A percentile compares a stretch with the other conserved stretches of the same genome.
phyloP scores from a whole-genome alignment of 75 land plant genomes.

The Selaginella tamariscina region DNA sequence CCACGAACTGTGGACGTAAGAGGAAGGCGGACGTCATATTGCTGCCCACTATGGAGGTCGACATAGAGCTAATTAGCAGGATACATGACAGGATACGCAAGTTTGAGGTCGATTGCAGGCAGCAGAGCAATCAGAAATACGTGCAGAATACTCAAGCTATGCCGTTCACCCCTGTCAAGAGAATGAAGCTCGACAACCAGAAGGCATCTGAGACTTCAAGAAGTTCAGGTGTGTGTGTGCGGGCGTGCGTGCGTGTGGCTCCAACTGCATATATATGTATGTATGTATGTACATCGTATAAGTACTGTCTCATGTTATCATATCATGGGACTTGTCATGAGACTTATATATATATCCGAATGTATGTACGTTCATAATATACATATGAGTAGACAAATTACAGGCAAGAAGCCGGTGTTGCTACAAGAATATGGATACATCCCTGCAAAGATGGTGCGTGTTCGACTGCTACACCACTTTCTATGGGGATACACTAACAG shows the following conservation, averaged over 20 bases:
- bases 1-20: slow-evolving; percentile 56
- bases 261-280: too few relatives aligned
- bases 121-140: slow-evolving; percentile 25
- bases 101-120: slow-evolving; percentile 60
- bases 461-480: slow-evolving; percentile 71
- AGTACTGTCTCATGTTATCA: too few relatives aligned
- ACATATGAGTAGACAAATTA: too few relatives aligned
- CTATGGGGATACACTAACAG: slow-evolving; percentile 57
- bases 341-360: too few relatives aligned
- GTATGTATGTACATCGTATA: too few relatives aligned
- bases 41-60: slow-evolving; percentile 53
- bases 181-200: slow-evolving; percentile 14
- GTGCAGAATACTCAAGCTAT: slow-evolving; percentile 29
- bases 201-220: too few relatives aligned
- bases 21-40: slow-evolving; percentile 55
- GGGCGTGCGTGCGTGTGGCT: too few relatives aligned
- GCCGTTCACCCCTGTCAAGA: slow-evolving; percentile 36
- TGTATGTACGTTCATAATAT: too few relatives aligned
- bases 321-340: too few relatives aligned
- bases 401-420: slow-evolving; percentile 25
- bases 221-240: too few relatives aligned
- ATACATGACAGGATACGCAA: slow-evolving; percentile 59
- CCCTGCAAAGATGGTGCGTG: slow-evolving; percentile 81
- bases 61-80: slow-evolving; percentile 39
- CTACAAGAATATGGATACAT: slow-evolving; percentile 81